These are phyloP conservation scores for Malassezia equina DNA, from an alignment of 1,284 basidiomycete species.

Conservation along the genomic window DNA sequence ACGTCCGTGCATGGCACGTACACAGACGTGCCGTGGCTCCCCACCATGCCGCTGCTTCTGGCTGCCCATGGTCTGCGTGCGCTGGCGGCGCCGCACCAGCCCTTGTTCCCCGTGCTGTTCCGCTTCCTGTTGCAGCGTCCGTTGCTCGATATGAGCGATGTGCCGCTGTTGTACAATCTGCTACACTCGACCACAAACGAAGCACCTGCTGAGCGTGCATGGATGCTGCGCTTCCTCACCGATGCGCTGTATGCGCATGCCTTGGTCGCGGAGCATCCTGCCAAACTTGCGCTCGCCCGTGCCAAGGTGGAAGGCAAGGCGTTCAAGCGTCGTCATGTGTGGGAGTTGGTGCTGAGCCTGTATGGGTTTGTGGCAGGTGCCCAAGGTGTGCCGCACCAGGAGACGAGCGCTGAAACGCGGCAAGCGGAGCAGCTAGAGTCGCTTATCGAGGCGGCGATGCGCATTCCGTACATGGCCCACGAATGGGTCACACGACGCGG, in stretches of 20 bases:
- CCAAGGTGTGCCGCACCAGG: neutral
- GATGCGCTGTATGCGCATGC: conserved; percentile 55
- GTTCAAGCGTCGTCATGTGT: conserved; percentile 69
- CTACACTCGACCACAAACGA: conserved; percentile 65
- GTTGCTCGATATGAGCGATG: conserved; percentile 62
- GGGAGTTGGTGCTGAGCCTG: conserved; percentile 72
- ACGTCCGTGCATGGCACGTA: conserved; percentile 29
- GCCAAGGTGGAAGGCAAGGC: conserved; percentile 65
- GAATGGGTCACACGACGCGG: conserved; percentile 25
- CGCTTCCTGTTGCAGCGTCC: conserved; percentile 75
- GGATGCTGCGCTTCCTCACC: conserved; percentile 74
- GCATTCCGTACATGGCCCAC: conserved; percentile 20
- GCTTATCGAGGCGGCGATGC: conserved; percentile 15
- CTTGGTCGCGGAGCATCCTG: neutral
- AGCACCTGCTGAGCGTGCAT: conserved; percentile 66
- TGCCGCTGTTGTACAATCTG: conserved; percentile 74
- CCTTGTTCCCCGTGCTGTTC: conserved; percentile 67
- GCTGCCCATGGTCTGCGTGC: conserved; percentile 67
- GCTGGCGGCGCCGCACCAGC: conserved; percentile 66
- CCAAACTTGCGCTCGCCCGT: neutral
- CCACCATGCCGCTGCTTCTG: conserved; percentile 68
- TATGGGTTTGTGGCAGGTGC: conserved; percentile 52
- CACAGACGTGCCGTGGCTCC: conserved; percentile 51
- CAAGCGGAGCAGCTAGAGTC: conserved; percentile 4
- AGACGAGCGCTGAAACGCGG: neutral